Evolutionary conservation across 164 flowering plant genomes (phyloP).

Genomic region (Vitis rupestris): DNA sequence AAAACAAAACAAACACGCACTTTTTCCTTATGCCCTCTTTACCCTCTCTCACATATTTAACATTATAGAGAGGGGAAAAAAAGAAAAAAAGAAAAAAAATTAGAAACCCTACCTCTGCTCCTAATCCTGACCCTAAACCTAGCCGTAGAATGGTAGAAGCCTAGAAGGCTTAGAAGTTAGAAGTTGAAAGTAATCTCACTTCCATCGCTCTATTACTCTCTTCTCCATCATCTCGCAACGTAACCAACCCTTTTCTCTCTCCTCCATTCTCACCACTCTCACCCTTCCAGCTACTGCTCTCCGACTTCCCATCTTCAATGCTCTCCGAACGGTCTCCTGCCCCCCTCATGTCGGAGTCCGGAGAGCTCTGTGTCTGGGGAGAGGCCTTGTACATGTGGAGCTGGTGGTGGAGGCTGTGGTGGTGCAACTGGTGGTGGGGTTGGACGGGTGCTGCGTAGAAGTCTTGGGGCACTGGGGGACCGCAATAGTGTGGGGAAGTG

Average conservation of each 20-base stretch:
- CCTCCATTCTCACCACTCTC: conserved; percentile 49
- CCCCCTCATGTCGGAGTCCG: conserved; percentile 52
- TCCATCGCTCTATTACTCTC: conserved; percentile 68
- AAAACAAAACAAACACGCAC: conserved; percentile 25
- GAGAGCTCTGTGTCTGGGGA: conserved; percentile 54
- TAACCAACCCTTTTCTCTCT: conserved; percentile 49
- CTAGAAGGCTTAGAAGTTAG: conserved; percentile 16
- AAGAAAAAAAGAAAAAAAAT: not conserved
- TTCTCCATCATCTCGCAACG: conserved; percentile 57
- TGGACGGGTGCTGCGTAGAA: conserved; percentile 32
- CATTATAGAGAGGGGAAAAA: conserved; percentile 2
- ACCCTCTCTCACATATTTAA: conserved; percentile 5
- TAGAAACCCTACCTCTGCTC: conserved; percentile 8
- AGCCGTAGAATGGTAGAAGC: conserved; percentile 4
- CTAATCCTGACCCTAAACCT: conserved; percentile 6
- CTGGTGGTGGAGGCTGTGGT: conserved; percentile 51
- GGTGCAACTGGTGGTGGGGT: conserved; percentile 37
- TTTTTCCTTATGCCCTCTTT: conserved; percentile 30
- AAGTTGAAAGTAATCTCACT: conserved; percentile 87
- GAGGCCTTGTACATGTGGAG: conserved; percentile 53
- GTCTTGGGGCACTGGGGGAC: conserved; percentile 40
- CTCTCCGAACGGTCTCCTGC: conserved; percentile 75
- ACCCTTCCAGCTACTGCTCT: conserved; percentile 83
- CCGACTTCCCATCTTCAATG: conserved; percentile 86
- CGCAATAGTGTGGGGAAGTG: conserved; percentile 51